phyloP scores from a whole-genome alignment of 768 basidiomycete genomes.

The Roridomyces roridus region DNA sequence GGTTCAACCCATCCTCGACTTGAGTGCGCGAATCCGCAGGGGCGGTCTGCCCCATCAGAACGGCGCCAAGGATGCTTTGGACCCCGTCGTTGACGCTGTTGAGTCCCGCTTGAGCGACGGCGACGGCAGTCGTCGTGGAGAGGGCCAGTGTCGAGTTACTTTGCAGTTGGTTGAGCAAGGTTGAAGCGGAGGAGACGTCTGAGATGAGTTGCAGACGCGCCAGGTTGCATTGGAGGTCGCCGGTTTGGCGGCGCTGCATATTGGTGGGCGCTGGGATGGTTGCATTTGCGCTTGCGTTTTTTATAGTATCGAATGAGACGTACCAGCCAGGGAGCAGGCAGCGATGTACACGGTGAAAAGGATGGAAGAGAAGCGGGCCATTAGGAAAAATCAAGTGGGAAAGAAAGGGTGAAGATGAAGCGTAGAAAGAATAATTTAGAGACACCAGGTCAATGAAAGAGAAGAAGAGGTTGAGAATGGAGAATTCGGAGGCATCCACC shows the following conservation, averaged over 20 bases:
- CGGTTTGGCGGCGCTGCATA: constrained; percentile 15
- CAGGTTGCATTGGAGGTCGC: constrained; percentile 22
- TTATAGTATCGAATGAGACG: background rate
- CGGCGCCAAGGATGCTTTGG: constrained; percentile 29
- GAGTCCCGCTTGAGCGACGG: constrained; percentile 28
- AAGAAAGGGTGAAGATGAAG: background rate
- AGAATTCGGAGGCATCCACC: background rate
- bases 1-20: constrained; percentile 26
- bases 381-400: background rate
- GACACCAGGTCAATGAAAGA: constrained; percentile 17
- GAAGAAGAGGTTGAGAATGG: background rate
- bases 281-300: background rate
- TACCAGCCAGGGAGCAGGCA: constrained; percentile 2
- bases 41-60: constrained; percentile 26
- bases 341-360: background rate
- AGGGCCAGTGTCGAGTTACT: too few species aligned
- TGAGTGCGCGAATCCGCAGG: constrained; percentile 32
- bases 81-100: constrained; percentile 29
- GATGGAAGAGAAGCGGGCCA: constrained; percentile 8
- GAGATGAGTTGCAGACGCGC: constrained; percentile 17
- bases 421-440: background rate
- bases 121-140: constrained; percentile 26
- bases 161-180: constrained; percentile 5
- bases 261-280: background rate
- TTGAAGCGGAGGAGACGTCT: background rate